A percentile compares a stretch with the other conserved stretches of the same genome.
phyloP scores from a whole-genome alignment of 1,284 basidiomycete genomes.

The Ceratobasidium sp. region DNA sequence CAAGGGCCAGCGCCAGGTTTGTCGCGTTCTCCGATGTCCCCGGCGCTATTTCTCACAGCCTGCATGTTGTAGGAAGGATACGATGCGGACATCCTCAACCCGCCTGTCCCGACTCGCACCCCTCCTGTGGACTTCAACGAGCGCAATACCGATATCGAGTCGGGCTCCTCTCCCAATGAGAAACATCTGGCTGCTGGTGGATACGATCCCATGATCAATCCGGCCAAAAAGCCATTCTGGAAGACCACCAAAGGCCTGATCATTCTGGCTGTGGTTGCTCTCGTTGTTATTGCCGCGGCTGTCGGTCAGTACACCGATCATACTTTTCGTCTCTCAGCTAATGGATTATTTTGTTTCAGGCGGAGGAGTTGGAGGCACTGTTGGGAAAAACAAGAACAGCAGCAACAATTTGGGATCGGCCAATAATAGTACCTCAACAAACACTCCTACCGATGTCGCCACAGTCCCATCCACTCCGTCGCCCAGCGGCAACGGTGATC shows the following conservation, averaged over 20 bases:
- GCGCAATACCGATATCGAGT: slow-evolving; percentile 14
- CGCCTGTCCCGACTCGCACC: neutral
- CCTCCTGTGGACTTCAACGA: neutral
- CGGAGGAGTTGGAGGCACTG: slow-evolving; percentile 6
- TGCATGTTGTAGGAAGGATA: slow-evolving; percentile 18
- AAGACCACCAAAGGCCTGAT: slow-evolving; percentile 33
- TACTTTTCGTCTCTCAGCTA: neutral
- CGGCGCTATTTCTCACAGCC: neutral
- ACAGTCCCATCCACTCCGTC: neutral
- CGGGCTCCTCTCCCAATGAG: slow-evolving; percentile 12
- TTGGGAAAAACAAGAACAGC: neutral
- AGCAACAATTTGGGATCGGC: neutral
- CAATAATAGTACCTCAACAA: neutral
- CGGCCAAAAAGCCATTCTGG: slow-evolving; percentile 16
- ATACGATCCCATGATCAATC: neutral
- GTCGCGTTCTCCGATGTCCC: neutral
- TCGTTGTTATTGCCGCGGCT: slow-evolving; percentile 5
- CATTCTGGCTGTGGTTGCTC: slow-evolving; percentile 20
- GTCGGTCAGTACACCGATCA: slow-evolving; percentile 1
- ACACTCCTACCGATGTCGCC: neutral
- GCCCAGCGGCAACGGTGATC: neutral
- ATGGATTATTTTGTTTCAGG: neutral
- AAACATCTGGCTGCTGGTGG: slow-evolving; percentile 31
- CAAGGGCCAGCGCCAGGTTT: slow-evolving; percentile 30
- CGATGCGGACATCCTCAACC: slow-evolving; percentile 36